Conservation (phyloP, 2,329 filamentous ascomycete species). For the Diaporthe australafricana region DNA sequence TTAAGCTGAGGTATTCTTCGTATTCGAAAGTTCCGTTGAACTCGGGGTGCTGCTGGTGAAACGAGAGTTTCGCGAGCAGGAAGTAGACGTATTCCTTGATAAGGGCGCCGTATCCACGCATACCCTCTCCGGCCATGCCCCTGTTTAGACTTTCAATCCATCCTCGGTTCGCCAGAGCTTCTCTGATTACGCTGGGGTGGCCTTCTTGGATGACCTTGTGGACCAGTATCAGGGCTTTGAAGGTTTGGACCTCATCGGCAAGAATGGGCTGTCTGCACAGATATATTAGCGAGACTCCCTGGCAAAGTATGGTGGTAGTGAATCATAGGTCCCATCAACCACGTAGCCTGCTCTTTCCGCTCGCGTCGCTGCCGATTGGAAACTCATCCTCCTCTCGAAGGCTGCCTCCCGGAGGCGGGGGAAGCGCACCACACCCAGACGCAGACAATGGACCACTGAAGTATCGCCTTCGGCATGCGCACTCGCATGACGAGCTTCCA, state of each 20-base stretch:
- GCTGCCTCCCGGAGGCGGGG: neutral
- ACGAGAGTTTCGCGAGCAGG: constrained; percentile 92
- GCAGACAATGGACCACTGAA: neutral
- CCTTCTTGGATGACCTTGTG: constrained; percentile 98
- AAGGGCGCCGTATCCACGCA: constrained; percentile 90
- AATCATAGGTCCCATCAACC: neutral
- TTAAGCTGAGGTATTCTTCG: constrained; percentile 97
- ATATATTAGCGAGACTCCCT: constrained; percentile 28
- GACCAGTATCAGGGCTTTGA: constrained; percentile 96
- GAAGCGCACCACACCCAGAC: neutral
- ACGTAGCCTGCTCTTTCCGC: neutral
- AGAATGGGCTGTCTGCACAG: constrained; percentile 87
- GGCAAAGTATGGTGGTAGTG: neutral
- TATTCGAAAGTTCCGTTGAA: constrained; percentile 99
- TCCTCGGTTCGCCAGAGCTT: constrained; percentile 86
- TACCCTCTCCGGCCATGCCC: constrained; percentile 83
- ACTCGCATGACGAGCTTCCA: neutral
- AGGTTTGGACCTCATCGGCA: constrained; percentile 98
- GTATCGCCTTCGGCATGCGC: neutral
- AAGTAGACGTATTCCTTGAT: constrained; percentile 98
- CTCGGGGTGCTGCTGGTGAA: constrained; percentile 95
- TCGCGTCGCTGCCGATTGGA: neutral
- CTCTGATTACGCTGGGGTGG: constrained; percentile 86
- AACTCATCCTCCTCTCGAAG: neutral
- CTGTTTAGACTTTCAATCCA: constrained; percentile 95